Percentiles rank a stretch among this genome's conserved stretches.
Conservation (phyloP, 2,329 filamentous ascomycete species). For the Clonostachys chloroleuca region DNA sequence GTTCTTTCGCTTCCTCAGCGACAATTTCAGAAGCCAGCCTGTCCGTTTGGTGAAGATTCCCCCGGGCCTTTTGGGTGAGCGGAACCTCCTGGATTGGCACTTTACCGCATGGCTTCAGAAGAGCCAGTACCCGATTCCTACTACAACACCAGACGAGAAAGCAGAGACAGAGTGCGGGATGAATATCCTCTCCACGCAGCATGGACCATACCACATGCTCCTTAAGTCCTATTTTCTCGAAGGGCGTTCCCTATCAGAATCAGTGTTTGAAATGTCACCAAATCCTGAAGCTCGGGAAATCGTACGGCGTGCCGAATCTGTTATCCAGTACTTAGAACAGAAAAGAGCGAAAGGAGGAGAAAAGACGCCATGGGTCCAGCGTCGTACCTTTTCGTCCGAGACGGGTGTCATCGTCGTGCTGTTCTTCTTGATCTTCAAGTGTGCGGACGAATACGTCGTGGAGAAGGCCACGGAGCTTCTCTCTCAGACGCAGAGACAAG, state of each 20-base stretch:
- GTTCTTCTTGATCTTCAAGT: not conserved
- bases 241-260: not conserved
- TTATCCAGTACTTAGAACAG: not conserved
- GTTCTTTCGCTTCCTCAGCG: not conserved
- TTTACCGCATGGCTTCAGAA: not conserved
- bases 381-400: not conserved
- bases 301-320: not conserved
- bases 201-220: not conserved
- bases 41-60: not conserved
- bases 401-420: not conserved
- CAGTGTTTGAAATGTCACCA: no score
- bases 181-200: not conserved
- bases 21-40: not conserved
- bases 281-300: no score
- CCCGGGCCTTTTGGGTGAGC: not conserved
- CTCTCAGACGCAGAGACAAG: not conserved
- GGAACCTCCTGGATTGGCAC: not conserved
- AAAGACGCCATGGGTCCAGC: not conserved
- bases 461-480: not conserved
- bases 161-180: not conserved
- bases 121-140: not conserved
- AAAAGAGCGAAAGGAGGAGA: not conserved
- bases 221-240: not conserved
- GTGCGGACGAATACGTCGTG: not conserved
- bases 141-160: not conserved